Conservation (phyloP, 1,284 basidiomycete species). For the Gomphus sp. region DNA sequence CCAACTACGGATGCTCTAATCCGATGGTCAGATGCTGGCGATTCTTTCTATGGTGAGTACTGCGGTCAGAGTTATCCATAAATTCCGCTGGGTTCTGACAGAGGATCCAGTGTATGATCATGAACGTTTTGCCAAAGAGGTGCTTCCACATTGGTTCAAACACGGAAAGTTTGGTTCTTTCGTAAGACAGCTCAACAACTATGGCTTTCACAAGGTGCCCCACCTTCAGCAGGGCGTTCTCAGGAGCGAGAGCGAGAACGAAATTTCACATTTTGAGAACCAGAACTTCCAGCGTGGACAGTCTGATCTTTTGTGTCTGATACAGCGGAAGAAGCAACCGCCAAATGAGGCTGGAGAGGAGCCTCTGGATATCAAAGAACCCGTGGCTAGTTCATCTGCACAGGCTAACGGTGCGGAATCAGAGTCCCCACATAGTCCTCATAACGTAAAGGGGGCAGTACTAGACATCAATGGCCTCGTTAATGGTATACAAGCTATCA, state of each 20-base stretch:
- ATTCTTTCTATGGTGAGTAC: slow-evolving; percentile 79
- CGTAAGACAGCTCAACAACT: slow-evolving; percentile 96
- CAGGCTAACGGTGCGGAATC: slow-evolving; percentile 10
- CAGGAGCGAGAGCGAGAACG: slow-evolving; percentile 71
- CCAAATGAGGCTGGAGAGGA: slow-evolving; percentile 15
- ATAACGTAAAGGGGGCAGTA: slow-evolving; percentile 31
- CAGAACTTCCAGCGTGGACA: slow-evolving; percentile 85
- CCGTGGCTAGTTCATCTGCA: slow-evolving; percentile 7
- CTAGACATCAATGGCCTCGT: slow-evolving; percentile 72
- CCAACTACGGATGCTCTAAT: slow-evolving; percentile 76
- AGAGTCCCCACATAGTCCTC: not conserved
- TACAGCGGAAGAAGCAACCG: slow-evolving; percentile 68
- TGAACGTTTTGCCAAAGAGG: slow-evolving; percentile 85
- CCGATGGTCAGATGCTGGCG: slow-evolving; percentile 82
- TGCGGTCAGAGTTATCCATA: not conserved
- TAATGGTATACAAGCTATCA: slow-evolving; percentile 81
- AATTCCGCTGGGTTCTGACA: not conserved
- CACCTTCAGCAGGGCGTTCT: slow-evolving; percentile 94
- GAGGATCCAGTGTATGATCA: slow-evolving; percentile 73
- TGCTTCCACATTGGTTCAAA: slow-evolving; percentile 93
- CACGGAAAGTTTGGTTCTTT: slow-evolving; percentile 93
- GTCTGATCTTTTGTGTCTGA: slow-evolving; percentile 83
- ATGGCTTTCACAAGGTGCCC: slow-evolving; percentile 93
- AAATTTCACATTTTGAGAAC: slow-evolving; percentile 93
- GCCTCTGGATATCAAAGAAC: slow-evolving; percentile 3